These are phyloP conservation scores for Leucocoprinus sp. DNA, from an alignment of 768 basidiomycete species.

Conservation along the genomic window DNA sequence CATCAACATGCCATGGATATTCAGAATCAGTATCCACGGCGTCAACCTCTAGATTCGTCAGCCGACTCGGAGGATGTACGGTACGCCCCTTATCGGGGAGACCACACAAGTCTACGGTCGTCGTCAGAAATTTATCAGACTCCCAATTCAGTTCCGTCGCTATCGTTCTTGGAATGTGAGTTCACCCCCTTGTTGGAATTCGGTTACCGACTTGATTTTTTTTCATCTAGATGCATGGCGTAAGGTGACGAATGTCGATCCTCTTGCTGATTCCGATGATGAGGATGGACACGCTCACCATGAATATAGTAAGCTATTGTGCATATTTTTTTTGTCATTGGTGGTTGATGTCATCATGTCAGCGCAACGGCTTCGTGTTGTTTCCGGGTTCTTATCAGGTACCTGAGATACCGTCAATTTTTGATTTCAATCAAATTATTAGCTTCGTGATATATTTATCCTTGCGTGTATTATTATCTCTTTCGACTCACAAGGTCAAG, in stretches of 20 bases:
- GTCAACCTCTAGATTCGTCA: neutral
- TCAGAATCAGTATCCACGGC: constrained; percentile 8
- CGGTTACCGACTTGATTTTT: neutral
- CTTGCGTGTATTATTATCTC: too few relatives aligned
- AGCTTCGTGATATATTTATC: too few relatives aligned
- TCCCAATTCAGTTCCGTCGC: constrained; percentile 23
- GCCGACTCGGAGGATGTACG: constrained; percentile 12
- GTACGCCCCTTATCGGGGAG: constrained; percentile 28
- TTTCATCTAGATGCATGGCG: constrained; percentile 60
- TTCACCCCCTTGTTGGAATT: constrained; percentile 6
- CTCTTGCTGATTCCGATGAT: constrained; percentile 66
- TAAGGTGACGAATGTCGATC: constrained; percentile 54
- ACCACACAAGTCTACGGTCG: constrained; percentile 11
- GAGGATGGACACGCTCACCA: constrained; percentile 55
- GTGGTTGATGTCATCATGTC: neutral
- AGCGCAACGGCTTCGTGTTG: constrained; percentile 11
- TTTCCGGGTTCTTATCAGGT: constrained; percentile 7
- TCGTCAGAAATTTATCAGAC: constrained; percentile 13
- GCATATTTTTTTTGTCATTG: neutral
- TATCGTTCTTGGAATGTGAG: constrained; percentile 65
- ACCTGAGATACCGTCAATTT: constrained; percentile 1
- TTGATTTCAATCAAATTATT: constrained; percentile 2
- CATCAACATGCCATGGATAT: constrained; percentile 4
- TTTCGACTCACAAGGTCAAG: too few relatives aligned
- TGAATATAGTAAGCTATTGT: constrained; percentile 51